Evolutionary conservation across 225 moss, liverwort and hornwort species (phyloP), one percentile per base, ranked within the genome.

Genomic region (Asterella californica): DNA sequence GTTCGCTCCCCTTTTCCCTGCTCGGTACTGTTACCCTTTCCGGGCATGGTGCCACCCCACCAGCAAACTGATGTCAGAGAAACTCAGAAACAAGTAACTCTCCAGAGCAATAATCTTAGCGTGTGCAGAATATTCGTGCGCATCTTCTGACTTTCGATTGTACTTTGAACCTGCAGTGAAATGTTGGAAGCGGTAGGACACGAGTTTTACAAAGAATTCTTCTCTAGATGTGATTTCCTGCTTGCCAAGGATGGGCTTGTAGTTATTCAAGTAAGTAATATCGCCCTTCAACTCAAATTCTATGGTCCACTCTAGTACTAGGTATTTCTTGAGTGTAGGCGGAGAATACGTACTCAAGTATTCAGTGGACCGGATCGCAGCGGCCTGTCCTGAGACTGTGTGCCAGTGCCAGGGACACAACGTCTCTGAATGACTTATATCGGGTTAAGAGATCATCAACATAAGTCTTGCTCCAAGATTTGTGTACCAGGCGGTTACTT

Each of bases 121-220:
- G 7, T 2, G 42, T 42, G 42, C 4, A 42, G 7, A 7, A 42
- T 42, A 7, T 2, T 42, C 42, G 4, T 70, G 2, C 9, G 22
- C 34, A 29, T 72, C 25, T 9, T 27, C n/a, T 50, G 49, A 72
- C 72, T 15, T 27, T 24, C 24, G 27, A 50, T 14, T 48, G 49
- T 48, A 29, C 50, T 11, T 29, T 34, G 30, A 53, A 62, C 70
- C 55, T 87, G 88, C 91, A 93, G 93, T 86, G 96, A 96, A 91
- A 96, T 93, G 95, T 27, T 95, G 84, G 95, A 93, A 85, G 87
- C 87, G 24, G 95, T 95, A 49, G 95, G 95, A 27, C 93, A 91
- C 47, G 88, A 93, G 77, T 93, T 90, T 74, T 90, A 87, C 57
- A 74, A 84, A 36, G 91, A 93, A 61, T 95, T 86, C 75, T 95